These are phyloP conservation scores for Monosporascus sp. DNA, from an alignment of 2,329 filamentous ascomycete genomes.

Conservation along the genomic window DNA sequence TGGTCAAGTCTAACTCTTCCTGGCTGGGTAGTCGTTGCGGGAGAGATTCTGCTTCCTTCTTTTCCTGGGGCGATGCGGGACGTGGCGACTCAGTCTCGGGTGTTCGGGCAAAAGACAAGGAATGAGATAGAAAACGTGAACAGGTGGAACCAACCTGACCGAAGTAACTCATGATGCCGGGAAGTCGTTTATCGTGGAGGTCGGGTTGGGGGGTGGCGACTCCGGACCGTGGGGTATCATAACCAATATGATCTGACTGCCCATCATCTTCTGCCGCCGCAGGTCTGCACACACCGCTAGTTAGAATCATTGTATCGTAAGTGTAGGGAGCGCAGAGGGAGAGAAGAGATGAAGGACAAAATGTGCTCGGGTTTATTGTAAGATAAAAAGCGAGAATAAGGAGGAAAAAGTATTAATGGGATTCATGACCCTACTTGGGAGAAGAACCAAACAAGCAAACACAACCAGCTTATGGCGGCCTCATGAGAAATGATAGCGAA, in stretches of 20 bases:
- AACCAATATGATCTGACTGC: constrained; percentile 69
- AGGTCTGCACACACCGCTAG: constrained; percentile 53
- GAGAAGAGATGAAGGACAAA: not conserved
- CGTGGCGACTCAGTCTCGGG: constrained; percentile 29
- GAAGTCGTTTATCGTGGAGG: constrained; percentile 87
- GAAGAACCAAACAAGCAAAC: not conserved
- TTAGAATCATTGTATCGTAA: constrained; percentile 28
- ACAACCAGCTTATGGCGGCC: not conserved
- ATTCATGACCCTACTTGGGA: not conserved
- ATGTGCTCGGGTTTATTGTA: not conserved
- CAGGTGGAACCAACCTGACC: constrained; percentile 95
- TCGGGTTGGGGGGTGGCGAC: constrained; percentile 92
- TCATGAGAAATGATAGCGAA: not conserved
- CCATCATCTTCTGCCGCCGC: constrained; percentile 62
- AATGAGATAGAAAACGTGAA: constrained; percentile 47
- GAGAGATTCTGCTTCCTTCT: constrained; percentile 21
- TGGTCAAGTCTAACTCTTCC: constrained; percentile 15
- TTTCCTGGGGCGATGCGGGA: constrained; percentile 30
- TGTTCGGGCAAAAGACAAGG: constrained; percentile 35
- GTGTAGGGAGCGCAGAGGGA: not conserved
- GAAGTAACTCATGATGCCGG: constrained; percentile 96
- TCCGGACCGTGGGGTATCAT: constrained; percentile 82
- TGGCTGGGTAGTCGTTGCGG: constrained; percentile 17
- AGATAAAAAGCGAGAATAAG: not conserved
- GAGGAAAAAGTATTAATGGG: not conserved